These are phyloP conservation scores for Carpinus fangiana DNA, from an alignment of 306 rosid genomes.

Conservation along the genomic window DNA sequence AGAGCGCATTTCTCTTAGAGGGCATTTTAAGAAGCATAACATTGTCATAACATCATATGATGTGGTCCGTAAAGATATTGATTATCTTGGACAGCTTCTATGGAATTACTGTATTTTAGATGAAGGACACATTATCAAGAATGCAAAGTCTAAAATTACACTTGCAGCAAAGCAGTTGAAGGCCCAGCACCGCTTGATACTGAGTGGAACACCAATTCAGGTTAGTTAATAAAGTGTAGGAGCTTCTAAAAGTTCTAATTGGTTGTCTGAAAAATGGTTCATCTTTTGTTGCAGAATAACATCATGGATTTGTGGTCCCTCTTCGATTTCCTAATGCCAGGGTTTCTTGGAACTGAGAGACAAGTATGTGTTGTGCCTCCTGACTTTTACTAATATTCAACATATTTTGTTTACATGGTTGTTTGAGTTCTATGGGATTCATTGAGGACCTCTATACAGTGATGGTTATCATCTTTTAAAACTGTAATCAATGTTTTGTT, in stretches of 20 bases:
- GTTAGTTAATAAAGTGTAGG: slow-evolving; percentile 42
- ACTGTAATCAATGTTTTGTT: neutral
- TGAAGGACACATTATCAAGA: slow-evolving; percentile 95
- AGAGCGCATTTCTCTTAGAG: slow-evolving; percentile 68
- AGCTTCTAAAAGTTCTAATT: slow-evolving; percentile 1
- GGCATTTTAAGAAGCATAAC: slow-evolving; percentile 69
- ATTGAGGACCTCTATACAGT: neutral
- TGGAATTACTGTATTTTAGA: slow-evolving; percentile 96
- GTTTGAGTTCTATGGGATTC: neutral
- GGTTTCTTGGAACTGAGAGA: slow-evolving; percentile 98
- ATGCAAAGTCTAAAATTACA: slow-evolving; percentile 91
- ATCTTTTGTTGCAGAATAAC: slow-evolving; percentile 73
- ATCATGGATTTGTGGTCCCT: slow-evolving; percentile 99
- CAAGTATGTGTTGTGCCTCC: slow-evolving; percentile 55
- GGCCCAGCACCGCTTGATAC: slow-evolving; percentile 89
- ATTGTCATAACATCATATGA: slow-evolving; percentile 90
- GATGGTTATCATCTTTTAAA: neutral
- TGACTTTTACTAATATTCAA: neutral
- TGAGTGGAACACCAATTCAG: slow-evolving; percentile 99
- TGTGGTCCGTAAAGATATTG: slow-evolving; percentile 92
- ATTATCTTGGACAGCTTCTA: slow-evolving; percentile 59
- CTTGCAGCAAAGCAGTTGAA: slow-evolving; percentile 87
- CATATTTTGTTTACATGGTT: neutral
- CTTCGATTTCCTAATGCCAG: slow-evolving; percentile 97
- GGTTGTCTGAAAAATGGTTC: slow-evolving; percentile 28